Evolutionary conservation across 169 alveolate genomes (phyloP).

Genomic region (Cryptosporidium baileyi): DNA sequence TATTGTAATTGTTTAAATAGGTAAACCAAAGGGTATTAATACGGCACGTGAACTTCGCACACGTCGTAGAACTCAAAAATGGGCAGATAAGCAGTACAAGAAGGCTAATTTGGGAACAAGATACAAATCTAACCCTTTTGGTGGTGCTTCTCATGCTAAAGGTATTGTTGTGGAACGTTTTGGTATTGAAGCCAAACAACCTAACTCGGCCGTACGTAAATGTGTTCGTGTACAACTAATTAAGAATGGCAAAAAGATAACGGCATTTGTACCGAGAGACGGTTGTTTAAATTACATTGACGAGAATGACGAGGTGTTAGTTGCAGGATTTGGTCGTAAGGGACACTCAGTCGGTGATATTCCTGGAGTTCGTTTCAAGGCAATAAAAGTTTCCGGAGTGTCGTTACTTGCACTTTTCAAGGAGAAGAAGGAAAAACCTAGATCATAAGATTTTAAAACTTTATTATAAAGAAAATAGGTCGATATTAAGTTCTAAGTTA

Average conservation of each 20-base stretch:
- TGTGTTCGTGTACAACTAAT: slow-evolving; percentile 99
- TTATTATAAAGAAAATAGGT: slow-evolving; percentile 4
- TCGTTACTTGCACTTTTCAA: slow-evolving; percentile 94
- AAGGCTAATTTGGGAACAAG: slow-evolving; percentile 94
- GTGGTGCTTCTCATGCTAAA: slow-evolving; percentile 98
- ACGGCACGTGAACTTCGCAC: slow-evolving; percentile 97
- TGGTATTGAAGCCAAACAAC: slow-evolving; percentile 99
- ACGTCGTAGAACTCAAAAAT: slow-evolving; percentile 94
- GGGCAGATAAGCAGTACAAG: slow-evolving; percentile 99
- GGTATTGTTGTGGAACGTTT: slow-evolving; percentile 99
- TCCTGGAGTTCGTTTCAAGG: slow-evolving; percentile 99
- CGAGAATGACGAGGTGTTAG: slow-evolving; percentile 99
- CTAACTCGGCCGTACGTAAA: slow-evolving; percentile 99
- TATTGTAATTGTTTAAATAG: slow-evolving; percentile 69
- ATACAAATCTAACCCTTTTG: slow-evolving; percentile 97
- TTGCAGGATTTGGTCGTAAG: slow-evolving; percentile 99
- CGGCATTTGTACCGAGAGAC: slow-evolving; percentile 99
- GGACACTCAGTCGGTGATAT: slow-evolving; percentile 99
- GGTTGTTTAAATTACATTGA: slow-evolving; percentile 98
- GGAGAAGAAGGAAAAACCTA: slow-evolving; percentile 97
- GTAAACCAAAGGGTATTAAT: slow-evolving; percentile 97
- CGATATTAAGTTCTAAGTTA: slow-evolving; percentile 7
- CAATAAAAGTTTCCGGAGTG: slow-evolving; percentile 96
- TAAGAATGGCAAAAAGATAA: slow-evolving; percentile 98
- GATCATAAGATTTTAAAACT: slow-evolving; percentile 80